phyloP scores from a whole-genome alignment of 2,329 filamentous ascomycete species.

The Colletotrichum sp. region DNA sequence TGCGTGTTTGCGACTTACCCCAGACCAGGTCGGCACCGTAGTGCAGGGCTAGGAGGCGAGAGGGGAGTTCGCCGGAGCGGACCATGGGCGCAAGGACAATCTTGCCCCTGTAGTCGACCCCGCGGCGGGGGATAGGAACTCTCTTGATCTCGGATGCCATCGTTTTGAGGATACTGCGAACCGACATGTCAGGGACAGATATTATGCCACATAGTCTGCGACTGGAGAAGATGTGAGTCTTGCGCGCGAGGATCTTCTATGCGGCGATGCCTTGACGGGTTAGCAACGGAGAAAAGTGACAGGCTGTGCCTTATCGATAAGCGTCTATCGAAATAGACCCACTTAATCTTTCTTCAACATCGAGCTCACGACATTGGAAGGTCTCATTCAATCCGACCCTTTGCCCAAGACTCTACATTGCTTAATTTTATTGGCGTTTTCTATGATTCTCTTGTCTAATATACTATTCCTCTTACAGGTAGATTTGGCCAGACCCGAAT shows the following conservation, averaged over 20 bases:
- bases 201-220: not conserved
- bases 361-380: not conserved
- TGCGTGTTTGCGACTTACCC: slow-evolving; percentile 60
- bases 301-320: slow-evolving; percentile 16
- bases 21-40: slow-evolving; percentile 98
- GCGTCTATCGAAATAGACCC: not conserved
- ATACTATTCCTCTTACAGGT: not conserved
- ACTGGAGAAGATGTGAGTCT: not conserved
- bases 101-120: slow-evolving; percentile 93
- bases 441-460: not conserved
- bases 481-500: not conserved
- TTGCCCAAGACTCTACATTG: not conserved
- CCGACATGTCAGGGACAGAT: slow-evolving; percentile 3
- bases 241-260: not conserved
- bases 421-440: not conserved
- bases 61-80: slow-evolving; percentile 93
- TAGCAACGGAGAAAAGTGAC: slow-evolving; percentile 12
- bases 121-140: slow-evolving; percentile 84
- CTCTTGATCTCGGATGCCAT: slow-evolving; percentile 67
- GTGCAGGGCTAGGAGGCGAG: slow-evolving; percentile 84
- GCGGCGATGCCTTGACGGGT: slow-evolving; percentile 17
- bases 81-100: slow-evolving; percentile 98
- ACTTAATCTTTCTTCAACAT: not conserved
- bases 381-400: not conserved
- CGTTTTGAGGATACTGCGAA: slow-evolving; percentile 43